Base-by-base conservation (phyloP, 371 early-diverging fungal species). In the Phascolomyces articulosus region DNA sequence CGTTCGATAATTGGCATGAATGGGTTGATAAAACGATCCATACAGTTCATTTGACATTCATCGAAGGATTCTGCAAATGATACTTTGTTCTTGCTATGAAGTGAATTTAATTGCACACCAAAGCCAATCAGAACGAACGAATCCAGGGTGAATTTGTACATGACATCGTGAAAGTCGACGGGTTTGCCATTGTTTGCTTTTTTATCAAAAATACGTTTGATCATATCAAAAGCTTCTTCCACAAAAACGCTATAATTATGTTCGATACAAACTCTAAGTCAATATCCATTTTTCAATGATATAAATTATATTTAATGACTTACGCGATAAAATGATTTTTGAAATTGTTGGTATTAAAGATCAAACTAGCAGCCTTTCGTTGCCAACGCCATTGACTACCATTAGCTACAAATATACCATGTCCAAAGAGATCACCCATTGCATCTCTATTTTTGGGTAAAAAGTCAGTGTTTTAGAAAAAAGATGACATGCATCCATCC, bases 401-500 rank as follows among this genome's bases (percentile, higher is more conserved):
- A 67, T 89, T 87, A 20, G 74, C 72, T 66, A 80, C 78, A 69
- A 90, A 90, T 63, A 91, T 89, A 21, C 90, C 90, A 60, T 89
- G 71, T 31, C 90, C 90, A 31, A 90, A 71, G 2, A 78, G 57
- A 24, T 68, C 79, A 6, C 66, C 38, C 63, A 74, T 53, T 20
- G 66, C 65, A 23, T 63, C 56, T 4, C 57, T 57, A 34, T 44
- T n/a, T n/a, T 18, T 44, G 4, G n/a, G n/a, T n/a, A n/a, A n/a
- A n/a, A n/a, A 44, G 1, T 51, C 51, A 15, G 51, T 8, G 51
- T n/a, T 44, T 23, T 23, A 23, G 7, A 51, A 57, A 77, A 74
- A 24, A 64, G 31, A 29, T 15, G 20, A 40, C 15, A 1, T 7
- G 3, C 51, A 10, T 51, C 6, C 51, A 23, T n/a, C n/a, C n/a